Base-by-base conservation (phyloP, 2,329 filamentous ascomycete genomes). In the Aspergillus sp. region DNA sequence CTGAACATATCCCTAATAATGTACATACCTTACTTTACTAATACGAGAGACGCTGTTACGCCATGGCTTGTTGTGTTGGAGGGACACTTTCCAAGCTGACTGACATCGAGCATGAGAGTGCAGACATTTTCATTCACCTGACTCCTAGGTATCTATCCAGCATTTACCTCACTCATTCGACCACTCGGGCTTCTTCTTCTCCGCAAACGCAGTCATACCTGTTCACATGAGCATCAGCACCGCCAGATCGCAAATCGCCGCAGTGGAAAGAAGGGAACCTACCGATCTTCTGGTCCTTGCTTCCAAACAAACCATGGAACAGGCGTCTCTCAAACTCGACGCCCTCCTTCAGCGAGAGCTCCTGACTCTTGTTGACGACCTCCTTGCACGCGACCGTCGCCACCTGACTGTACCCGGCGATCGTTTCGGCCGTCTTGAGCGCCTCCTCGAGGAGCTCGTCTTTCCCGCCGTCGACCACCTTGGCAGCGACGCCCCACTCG, bases 361-460 rank as follows among this genome's bases (percentile, higher is more conserved):
- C 94, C 79, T 97, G 92, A 73, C 91, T 96, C 86, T 97, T 97
- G 72, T 97, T 96, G 51, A 99, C 93, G n/a, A 94, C 93, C 80
- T 99, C 94, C 81, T 99, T 99, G 52, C 84, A 88, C 10, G 89
- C 94, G 76, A 91, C 86, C 53, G 96, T 85, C 1, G 93, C 89
- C n/a, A 99, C 87, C 68, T 82, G 85, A 48, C 89, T 92, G 74
- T 94, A 91, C 1, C 88, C 78, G 0, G 94, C 92, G 76, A 99
- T 97, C 48, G 85, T 92, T 79, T 89, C 90, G 2, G 94, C 94
- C 16, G 91, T 93, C 69, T 87, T 84, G 55, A 96, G 71, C 2
- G 91, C 86, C 50, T 85, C 89, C 64, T 91, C 86, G 69, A 97
- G 86, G 66, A 96, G 80, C 68, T 88, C 87, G 60, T 96, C 89